Base-by-base conservation (phyloP, 139 green algal species). In the Volvox reticuliferus region DNA sequence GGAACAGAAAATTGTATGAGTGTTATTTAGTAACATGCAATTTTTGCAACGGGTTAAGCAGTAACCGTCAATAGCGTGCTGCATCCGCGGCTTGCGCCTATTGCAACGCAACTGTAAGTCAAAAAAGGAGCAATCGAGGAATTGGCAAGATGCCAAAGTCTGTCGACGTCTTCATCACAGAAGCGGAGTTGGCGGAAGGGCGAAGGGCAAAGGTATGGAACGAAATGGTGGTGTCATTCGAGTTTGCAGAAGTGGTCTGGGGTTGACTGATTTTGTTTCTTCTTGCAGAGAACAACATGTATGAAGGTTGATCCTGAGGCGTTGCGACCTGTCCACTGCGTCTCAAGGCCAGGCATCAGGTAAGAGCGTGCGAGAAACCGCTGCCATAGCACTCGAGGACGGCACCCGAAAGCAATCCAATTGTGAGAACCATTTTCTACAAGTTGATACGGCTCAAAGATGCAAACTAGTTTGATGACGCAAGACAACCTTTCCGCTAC, bases 121-220 rank as follows among this genome's bases (percentile, higher is more conserved):
- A 14, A 9, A 55, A 55, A 55, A 55, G 44, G 5, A 55, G 5
- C 44, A 55, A 55, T 55, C 44, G 9, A 55, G 44, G 44, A 55
- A 9, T 55, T 55, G 44, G 44, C 44, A 87, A 30, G 2, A 87
- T 87, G 81, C n/a, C 55, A 32, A 26, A 61, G 13, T 12, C 61
- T 33, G 81, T 87, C 16, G 81, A 87, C n/a, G 81, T 87, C 61
- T 77, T 62, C 32, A 65, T 87, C 19, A 87, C 81, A 20, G 24
- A 33, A 9, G 14, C 81, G 81, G 81, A 87, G 81, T 33, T 87
- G n/a, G 61, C 28, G 81, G 61, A 87, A 68, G 81, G 61, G 18
- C 61, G 61, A 32, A 87, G 61, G 30, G 61, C 81, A 3, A 87
- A 76, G 81, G 81, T 87, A 14, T 28, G 79, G 30, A 67, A 14